phyloP scores from a whole-genome alignment of 1,284 basidiomycete species.

The Phaffia rhodozyma region DNA sequence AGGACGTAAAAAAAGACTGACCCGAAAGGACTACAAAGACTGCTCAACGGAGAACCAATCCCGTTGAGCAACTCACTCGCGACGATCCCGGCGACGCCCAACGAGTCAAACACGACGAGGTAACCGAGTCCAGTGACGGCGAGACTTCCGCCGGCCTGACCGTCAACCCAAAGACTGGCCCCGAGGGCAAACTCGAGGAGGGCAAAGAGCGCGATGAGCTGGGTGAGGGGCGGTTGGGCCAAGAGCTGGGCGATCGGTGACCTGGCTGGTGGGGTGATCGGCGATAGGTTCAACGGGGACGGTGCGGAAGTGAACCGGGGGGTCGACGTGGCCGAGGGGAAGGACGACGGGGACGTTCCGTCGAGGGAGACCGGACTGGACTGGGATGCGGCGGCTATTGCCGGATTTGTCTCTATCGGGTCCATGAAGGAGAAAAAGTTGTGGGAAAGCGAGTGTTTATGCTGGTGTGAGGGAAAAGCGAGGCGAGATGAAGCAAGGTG shows the following conservation, averaged over 20 bases:
- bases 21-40: conserved; percentile 51
- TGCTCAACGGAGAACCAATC: conserved; percentile 26
- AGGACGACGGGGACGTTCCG: conserved; percentile 1
- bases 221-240: conserved; percentile 30
- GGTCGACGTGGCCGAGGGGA: not conserved
- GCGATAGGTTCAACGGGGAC: conserved; percentile 22
- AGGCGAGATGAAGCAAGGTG: too few relatives aligned
- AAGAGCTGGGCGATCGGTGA: conserved; percentile 21
- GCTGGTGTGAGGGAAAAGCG: conserved; percentile 31
- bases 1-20: conserved; percentile 35
- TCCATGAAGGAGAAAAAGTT: conserved; percentile 84
- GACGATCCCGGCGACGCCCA: conserved; percentile 55
- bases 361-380: conserved; percentile 22
- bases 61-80: conserved; percentile 37
- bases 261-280: conserved; percentile 19
- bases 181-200: conserved; percentile 41
- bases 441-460: conserved; percentile 85
- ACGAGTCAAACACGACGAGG: conserved; percentile 87
- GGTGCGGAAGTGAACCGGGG: conserved; percentile 18
- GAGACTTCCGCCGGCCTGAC: conserved; percentile 77
- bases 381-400: conserved; percentile 22
- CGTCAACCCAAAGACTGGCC: conserved; percentile 67
- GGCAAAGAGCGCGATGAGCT: conserved; percentile 36
- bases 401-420: conserved; percentile 38
- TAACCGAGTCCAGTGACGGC: conserved; percentile 85